Evolutionary conservation across 345 rosid species (phyloP).

Genomic region (Populus ilicifolia): DNA sequence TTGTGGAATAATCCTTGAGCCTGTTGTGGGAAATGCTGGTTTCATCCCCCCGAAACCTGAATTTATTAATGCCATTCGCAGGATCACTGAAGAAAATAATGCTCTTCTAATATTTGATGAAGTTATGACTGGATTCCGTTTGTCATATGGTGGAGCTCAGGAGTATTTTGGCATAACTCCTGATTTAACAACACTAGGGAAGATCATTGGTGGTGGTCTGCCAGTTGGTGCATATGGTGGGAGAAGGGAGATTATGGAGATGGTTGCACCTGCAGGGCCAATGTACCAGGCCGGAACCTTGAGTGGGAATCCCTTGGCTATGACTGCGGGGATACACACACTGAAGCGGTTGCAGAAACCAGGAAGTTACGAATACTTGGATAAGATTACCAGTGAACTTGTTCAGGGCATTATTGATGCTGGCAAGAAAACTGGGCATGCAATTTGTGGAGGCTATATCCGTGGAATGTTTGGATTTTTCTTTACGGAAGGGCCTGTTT

Average conservation of each 20-base stretch:
- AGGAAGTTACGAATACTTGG: slow-evolving; percentile 71
- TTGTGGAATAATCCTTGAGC: slow-evolving; percentile 80
- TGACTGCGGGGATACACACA: slow-evolving; percentile 88
- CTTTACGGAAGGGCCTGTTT: slow-evolving; percentile 84
- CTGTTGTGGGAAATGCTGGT: slow-evolving; percentile 89
- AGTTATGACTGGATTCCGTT: slow-evolving; percentile 92
- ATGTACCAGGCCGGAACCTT: slow-evolving; percentile 98
- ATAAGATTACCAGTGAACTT: slow-evolving; percentile 67
- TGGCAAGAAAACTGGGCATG: slow-evolving; percentile 80
- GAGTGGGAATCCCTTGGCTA: slow-evolving; percentile 94
- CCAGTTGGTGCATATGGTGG: slow-evolving; percentile 98
- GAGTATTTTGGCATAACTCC: slow-evolving; percentile 82
- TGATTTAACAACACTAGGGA: slow-evolving; percentile 77
- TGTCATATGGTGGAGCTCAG: slow-evolving; percentile 92
- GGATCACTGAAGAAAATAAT: slow-evolving; percentile 55
- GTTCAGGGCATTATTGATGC: slow-evolving; percentile 66
- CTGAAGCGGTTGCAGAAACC: slow-evolving; percentile 64
- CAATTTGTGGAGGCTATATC: slow-evolving; percentile 78
- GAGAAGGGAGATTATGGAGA: slow-evolving; percentile 85
- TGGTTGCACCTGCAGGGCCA: slow-evolving; percentile 98
- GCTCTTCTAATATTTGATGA: slow-evolving; percentile 81
- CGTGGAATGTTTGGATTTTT: slow-evolving; percentile 94
- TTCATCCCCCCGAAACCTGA: slow-evolving; percentile 65
- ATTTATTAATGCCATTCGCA: slow-evolving; percentile 57
- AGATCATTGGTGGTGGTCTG: slow-evolving; percentile 90